Conservation (phyloP, 805 yeast species). For the Metschnikowia dekortorum region DNA sequence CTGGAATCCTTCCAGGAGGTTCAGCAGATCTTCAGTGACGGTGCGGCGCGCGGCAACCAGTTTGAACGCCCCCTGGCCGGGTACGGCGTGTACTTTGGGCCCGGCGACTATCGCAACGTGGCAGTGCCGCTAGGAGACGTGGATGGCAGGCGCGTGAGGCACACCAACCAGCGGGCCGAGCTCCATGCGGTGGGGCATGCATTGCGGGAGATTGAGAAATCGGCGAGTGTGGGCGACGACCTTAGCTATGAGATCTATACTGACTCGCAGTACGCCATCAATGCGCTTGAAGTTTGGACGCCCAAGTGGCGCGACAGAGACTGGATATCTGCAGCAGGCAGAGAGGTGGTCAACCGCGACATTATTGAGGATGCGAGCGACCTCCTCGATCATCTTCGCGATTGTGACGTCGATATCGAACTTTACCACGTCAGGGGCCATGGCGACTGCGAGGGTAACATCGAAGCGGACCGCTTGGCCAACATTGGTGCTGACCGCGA, state of each 20-base stretch:
- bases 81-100: slow-evolving; percentile 71
- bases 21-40: slow-evolving; percentile 62
- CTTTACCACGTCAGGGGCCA: slow-evolving; percentile 73
- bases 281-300: slow-evolving; percentile 55
- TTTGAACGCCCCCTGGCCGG: slow-evolving; percentile 46
- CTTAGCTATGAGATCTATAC: slow-evolving; percentile 45
- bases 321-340: slow-evolving; percentile 45
- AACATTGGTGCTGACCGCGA: slow-evolving; percentile 42
- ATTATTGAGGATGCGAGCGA: slow-evolving; percentile 35
- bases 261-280: slow-evolving; percentile 67
- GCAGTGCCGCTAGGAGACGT: slow-evolving; percentile 46
- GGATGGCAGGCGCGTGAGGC: slow-evolving; percentile 29
- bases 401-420: slow-evolving; percentile 35
- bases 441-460: slow-evolving; percentile 65
- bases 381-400: slow-evolving; percentile 32
- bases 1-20: too few relatives aligned
- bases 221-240: slow-evolving; percentile 5
- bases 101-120: slow-evolving; percentile 47
- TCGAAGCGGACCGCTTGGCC: slow-evolving; percentile 72
- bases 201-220: slow-evolving; percentile 36
- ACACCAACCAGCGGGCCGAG: slow-evolving; percentile 80
- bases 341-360: slow-evolving; percentile 48
- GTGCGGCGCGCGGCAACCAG: slow-evolving; percentile 67
- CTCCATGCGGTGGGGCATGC: slow-evolving; percentile 63
- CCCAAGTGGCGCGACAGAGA: slow-evolving; percentile 54